Evolutionary conservation across 1,284 basidiomycete species (phyloP), one percentile per base, ranked within the genome.

Genomic region (Austroboletus olivaceoglutinosus): DNA sequence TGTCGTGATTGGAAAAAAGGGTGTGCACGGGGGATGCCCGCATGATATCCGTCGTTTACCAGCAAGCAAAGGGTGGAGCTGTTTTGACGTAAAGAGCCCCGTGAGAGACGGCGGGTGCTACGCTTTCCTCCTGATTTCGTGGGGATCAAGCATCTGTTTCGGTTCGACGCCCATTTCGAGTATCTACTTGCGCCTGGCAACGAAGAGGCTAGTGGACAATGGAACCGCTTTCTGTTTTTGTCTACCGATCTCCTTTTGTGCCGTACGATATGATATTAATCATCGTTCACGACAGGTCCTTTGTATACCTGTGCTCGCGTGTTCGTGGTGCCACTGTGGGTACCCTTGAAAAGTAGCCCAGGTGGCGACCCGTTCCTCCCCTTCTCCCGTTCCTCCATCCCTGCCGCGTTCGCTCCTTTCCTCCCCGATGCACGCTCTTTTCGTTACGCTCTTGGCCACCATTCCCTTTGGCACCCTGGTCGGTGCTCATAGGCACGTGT

Each of bases 401-500:
- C 50, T 41, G 41, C 44, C 30, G 40, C 36, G 8, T 38, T 39
- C 49, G 39, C 45, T 49, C 47, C 31, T 53, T 62, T 48, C 39
- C 18, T 36, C 18, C n/a, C 8, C 46, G 33, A 66, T 67, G 64
- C 47, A 61, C 68, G 8, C 47, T 51, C 63, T 67, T 64, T 68
- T 57, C 47, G 38, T 58, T 21, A 12, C 49, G 29, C 55, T 67
- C 21, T 43, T 68, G 8, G 56, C 51, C 1, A 41, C 57, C 21
- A 23, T 63, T 30, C 45, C 55, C 2, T 46, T 68, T n/a, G 42
- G 55, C 48, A 57, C 68, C 64, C 66, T 69, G 66, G 68, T 36
- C 47, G 68, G 64, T 68, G 64, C 64, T 45, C 59, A 56, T 37
- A 53, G 41, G 43, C 45, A 52, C 5, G 18, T 41, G n/a, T 47